These are phyloP conservation scores for Diplodia intermedia DNA, from an alignment of 2,329 filamentous ascomycete species.

Conservation along the genomic window DNA sequence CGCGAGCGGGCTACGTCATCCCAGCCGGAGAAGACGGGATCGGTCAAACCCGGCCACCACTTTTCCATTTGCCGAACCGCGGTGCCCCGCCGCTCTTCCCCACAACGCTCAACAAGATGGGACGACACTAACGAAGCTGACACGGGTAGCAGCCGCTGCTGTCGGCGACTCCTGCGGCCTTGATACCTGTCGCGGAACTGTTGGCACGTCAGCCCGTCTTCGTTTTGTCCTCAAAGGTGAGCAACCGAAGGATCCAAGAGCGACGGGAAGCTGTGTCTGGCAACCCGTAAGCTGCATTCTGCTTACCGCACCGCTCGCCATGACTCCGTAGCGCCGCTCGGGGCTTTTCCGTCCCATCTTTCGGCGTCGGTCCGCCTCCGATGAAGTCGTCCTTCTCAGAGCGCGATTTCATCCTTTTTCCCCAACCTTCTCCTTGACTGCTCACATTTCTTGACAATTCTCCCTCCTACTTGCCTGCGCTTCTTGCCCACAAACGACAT, in stretches of 20 bases:
- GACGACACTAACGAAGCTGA: neutral
- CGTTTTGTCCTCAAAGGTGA: neutral
- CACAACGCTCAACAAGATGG: neutral
- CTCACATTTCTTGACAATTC: neutral
- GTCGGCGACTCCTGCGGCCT: neutral
- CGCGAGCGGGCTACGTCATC: neutral
- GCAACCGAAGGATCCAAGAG: neutral
- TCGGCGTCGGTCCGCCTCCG: slow-evolving; percentile 18
- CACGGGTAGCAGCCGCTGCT: too few species aligned
- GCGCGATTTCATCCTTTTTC: neutral
- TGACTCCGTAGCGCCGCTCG: slow-evolving; percentile 2
- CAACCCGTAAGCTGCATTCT: neutral
- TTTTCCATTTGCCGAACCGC: neutral
- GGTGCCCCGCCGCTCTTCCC: neutral
- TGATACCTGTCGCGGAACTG: neutral
- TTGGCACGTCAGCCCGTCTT: neutral
- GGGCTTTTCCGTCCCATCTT: neutral
- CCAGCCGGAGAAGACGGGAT: neutral
- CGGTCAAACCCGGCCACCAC: slow-evolving; percentile 2
- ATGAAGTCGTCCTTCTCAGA: neutral
- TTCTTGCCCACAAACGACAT: neutral
- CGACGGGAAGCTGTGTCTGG: neutral
- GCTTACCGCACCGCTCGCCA: neutral
- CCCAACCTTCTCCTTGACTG: neutral
- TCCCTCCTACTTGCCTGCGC: neutral